Base-by-base conservation (phyloP, 2,329 filamentous ascomycete genomes). In the Teratosphaeria nubilosa region DNA sequence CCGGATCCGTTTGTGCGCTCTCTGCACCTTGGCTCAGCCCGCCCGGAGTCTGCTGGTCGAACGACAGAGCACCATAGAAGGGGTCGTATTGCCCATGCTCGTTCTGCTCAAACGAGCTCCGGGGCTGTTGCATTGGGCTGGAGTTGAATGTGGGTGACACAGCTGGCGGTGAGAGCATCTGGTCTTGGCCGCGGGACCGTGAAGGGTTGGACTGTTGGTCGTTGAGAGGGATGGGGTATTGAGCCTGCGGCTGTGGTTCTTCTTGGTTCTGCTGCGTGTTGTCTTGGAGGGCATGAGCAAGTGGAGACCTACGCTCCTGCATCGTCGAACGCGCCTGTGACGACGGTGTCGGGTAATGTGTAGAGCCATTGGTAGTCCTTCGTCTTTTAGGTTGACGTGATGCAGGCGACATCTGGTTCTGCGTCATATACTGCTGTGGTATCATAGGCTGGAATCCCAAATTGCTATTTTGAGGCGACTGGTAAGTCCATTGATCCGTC, bases 41-140 rank as follows among this genome's bases (percentile, higher is more conserved):
- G 53, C 75, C 71, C 65, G 78, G 70, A 59, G 78, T 74, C 64
- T 78, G 69, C 69, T 78, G 65, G 58, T 74, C 67, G 66, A 75
- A 45, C 0, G 58, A 54, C 9, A 60, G 59, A 11, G 62, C 63
- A 34, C 61, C 61, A 57, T 64, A 67, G 20, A 63, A 56, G n/a
- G 58, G 52, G 48, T 68, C 66, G 30, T 67, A 64, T 5, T 54
- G 59, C 50, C 55, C 51, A 20, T 59, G 57, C 45, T 58, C 51
- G 54, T 34, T 48, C 34, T 58, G 55, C 34, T 62, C 56, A 9
- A 63, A 34, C n/a, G 41, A 22, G 16, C 55, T 51, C 13, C 62
- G 34, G 7, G 57, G 57, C 30, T 60, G 61, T 20, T 63, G 65
- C 54, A 65, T 59, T 1, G 66, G 66, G 53, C 63, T 66, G 60